A percentile compares a stretch with the other conserved stretches of the same genome.
Conservation (phyloP, 176 grass and related monocot genomes). For the Eragrostis nindensis region DNA sequence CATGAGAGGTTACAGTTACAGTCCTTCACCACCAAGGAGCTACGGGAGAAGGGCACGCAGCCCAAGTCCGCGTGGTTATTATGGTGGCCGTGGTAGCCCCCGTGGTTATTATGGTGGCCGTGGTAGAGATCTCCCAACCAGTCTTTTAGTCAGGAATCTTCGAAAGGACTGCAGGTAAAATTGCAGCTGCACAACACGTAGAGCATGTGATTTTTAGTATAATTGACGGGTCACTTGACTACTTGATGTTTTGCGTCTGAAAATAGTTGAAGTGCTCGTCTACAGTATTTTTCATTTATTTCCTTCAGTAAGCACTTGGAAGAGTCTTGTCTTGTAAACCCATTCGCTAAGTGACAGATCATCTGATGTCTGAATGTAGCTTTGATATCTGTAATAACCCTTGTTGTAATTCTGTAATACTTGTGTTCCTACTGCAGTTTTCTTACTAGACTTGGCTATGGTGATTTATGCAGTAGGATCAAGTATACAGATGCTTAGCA, state of each 20-base stretch:
- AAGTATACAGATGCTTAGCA: not conserved
- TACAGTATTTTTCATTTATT: not conserved
- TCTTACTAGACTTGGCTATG: not conserved
- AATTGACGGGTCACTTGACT: not conserved
- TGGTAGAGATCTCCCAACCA: slow-evolving; percentile 86
- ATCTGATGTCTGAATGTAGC: not conserved
- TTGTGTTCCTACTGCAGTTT: not conserved
- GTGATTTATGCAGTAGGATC: not conserved
- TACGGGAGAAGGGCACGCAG: slow-evolving; percentile 76
- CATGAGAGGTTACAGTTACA: slow-evolving; percentile 88
- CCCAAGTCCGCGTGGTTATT: slow-evolving; percentile 63
- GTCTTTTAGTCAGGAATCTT: slow-evolving; percentile 92
- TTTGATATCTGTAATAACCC: not conserved
- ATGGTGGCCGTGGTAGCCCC: slow-evolving; percentile 57
- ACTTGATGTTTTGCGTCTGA: not conserved
- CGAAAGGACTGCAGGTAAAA: slow-evolving; percentile 69
- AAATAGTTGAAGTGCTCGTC: not conserved
- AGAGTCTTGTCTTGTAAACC: not conserved
- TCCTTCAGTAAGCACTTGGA: not conserved
- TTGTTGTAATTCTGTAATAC: not conserved
- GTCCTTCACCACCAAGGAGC: slow-evolving; percentile 78
- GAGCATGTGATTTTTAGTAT: not conserved
- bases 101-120: slow-evolving; percentile 54
- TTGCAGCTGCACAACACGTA: not conserved
- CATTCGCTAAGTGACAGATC: not conserved